Evolutionary conservation across 306 rosid genomes (phyloP).

Genomic region (Castanospermum australe): DNA sequence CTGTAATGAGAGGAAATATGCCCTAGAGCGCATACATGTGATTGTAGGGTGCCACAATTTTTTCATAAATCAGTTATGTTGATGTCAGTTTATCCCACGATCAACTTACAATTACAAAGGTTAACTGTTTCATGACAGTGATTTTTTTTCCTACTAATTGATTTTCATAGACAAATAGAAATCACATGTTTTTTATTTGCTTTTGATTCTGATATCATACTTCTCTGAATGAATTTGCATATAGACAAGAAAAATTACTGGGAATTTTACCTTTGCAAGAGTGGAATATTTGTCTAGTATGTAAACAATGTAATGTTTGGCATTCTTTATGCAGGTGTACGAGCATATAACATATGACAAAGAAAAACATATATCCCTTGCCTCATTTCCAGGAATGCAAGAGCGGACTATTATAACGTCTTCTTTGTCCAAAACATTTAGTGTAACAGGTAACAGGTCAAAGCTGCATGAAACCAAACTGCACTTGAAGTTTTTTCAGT

Average conservation of each 20-base stretch:
- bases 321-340: slow-evolving; percentile 56
- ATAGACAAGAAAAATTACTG: not conserved
- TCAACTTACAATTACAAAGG: not conserved
- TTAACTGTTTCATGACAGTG: not conserved
- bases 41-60: not conserved
- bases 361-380: slow-evolving; percentile 72
- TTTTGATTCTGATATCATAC: not conserved
- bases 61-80: not conserved
- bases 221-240: not conserved
- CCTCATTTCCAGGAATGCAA: slow-evolving; percentile 79
- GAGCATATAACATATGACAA: slow-evolving; percentile 65
- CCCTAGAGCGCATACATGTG: not conserved
- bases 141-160: not conserved
- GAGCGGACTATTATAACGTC: slow-evolving; percentile 80
- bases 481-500: not conserved
- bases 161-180: not conserved
- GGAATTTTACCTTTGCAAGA: not conserved
- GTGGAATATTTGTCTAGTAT: not conserved
- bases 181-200: not conserved
- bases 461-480: slow-evolving; percentile 17
- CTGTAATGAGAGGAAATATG: not conserved
- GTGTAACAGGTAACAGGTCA: slow-evolving; percentile 82
- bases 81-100: not conserved
- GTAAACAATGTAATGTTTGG: not conserved
- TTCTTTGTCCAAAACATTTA: slow-evolving; percentile 75